These are phyloP conservation scores for Pharus latifolius DNA, from an alignment of 176 grass and related monocot genomes.

Conservation along the genomic window DNA sequence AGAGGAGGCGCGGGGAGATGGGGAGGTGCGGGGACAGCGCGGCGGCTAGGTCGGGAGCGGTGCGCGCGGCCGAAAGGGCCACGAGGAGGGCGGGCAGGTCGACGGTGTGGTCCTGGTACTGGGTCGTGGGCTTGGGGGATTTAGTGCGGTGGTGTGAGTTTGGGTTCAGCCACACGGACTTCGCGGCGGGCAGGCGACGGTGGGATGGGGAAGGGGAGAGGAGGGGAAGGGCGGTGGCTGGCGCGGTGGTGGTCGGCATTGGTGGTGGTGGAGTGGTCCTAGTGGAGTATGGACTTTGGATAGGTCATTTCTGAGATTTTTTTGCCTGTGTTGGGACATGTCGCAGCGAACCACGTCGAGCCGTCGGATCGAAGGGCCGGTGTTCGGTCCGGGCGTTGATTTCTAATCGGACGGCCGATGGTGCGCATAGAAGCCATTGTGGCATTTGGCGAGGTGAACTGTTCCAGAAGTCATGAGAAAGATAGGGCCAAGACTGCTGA, in stretches of 20 bases:
- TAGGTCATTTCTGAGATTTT: constrained; percentile 51
- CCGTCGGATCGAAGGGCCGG: background rate
- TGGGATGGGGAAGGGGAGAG: background rate
- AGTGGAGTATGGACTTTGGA: too few relatives aligned
- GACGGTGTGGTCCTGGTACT: constrained; percentile 33
- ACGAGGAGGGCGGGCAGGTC: constrained; percentile 44
- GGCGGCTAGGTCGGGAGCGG: constrained; percentile 39
- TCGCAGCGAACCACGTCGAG: too few relatives aligned
- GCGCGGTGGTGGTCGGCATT: constrained; percentile 13
- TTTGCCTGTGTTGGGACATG: constrained; percentile 25
- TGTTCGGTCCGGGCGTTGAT: background rate
- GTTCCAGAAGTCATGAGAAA: background rate
- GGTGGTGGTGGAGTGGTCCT: background rate
- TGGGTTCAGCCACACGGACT: constrained; percentile 44
- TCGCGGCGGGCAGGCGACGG: constrained; percentile 2
- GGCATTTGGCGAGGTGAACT: too few relatives aligned
- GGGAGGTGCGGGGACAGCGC: constrained; percentile 47
- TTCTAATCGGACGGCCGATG: background rate
- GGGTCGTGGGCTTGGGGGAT: background rate
- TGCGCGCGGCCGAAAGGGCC: constrained; percentile 36
- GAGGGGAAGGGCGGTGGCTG: constrained; percentile 6
- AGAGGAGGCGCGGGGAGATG: constrained; percentile 76
- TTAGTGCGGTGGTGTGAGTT: constrained; percentile 31
- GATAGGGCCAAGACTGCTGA: background rate
- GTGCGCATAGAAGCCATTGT: too few relatives aligned